Percentiles rank a stretch among this genome's conserved stretches.
Conservation (phyloP, 2,329 filamentous ascomycete species). For the Simplicillium sp. region DNA sequence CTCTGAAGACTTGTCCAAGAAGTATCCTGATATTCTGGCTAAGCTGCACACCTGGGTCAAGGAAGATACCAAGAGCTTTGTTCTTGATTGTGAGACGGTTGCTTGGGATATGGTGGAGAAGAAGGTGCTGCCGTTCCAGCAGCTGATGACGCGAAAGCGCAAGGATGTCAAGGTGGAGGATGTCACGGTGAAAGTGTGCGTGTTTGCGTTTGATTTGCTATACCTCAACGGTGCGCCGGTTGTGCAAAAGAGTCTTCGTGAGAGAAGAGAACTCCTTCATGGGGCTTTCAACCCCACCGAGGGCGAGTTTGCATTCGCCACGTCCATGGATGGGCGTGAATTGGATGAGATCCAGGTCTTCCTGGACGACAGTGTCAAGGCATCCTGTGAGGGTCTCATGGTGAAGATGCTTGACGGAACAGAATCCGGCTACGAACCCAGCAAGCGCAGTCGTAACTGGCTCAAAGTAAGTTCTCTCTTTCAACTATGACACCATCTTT, state of each 20-base stretch:
- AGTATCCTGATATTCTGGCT: constrained; percentile 89
- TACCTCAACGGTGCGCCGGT: constrained; percentile 88
- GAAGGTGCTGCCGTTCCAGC: constrained; percentile 94
- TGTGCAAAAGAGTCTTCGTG: constrained; percentile 77
- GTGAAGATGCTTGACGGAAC: constrained; percentile 96
- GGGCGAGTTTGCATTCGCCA: constrained; percentile 87
- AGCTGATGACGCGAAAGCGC: constrained; percentile 94
- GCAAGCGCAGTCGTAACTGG: constrained; percentile 95
- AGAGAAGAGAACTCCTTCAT: constrained; percentile 68
- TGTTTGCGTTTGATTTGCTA: constrained; percentile 91
- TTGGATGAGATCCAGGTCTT: constrained; percentile 89
- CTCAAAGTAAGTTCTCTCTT: constrained; percentile 60
- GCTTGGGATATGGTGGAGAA: constrained; percentile 94
- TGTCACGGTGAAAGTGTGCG: constrained; percentile 92
- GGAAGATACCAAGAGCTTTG: constrained; percentile 82
- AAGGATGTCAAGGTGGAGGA: constrained; percentile 96
- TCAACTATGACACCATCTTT: too few species aligned
- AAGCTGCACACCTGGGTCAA: constrained; percentile 89
- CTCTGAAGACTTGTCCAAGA: constrained; percentile 92
- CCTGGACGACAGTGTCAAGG: constrained; percentile 89
- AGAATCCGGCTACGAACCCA: constrained; percentile 92
- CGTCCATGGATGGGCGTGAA: constrained; percentile 76
- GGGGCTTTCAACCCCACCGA: constrained; percentile 67
- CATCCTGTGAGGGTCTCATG: constrained; percentile 95
- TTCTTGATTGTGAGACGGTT: constrained; percentile 96